Percentiles rank a stretch among this genome's conserved stretches.
Conservation (phyloP, 306 rosid genomes). For the Chamaecrista fasciculata region DNA sequence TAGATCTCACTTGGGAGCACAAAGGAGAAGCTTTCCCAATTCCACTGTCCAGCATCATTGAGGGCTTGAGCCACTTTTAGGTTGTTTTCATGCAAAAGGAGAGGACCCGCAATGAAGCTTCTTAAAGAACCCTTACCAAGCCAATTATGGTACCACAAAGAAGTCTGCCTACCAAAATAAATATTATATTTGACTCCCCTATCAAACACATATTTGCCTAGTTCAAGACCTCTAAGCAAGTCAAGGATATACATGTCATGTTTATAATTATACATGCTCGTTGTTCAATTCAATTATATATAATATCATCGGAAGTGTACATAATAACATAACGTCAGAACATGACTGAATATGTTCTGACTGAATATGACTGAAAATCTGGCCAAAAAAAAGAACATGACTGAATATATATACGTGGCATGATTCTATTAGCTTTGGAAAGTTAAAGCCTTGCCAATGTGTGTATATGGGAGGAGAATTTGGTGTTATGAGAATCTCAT, state of each 20-base stretch:
- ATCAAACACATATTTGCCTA: too few species aligned
- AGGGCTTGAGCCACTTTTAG: too few species aligned
- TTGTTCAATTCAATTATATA: neutral
- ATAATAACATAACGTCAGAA: neutral
- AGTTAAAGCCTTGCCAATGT: neutral
- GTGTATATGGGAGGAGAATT: neutral
- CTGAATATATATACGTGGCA: constrained; percentile 37
- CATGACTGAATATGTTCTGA: constrained; percentile 25
- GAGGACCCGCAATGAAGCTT: too few species aligned
- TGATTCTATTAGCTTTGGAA: constrained; percentile 22
- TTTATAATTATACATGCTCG: neutral
- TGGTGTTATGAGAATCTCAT: constrained; percentile 4
- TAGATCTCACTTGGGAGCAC: too few species aligned
- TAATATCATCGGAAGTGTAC: neutral
- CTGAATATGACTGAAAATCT: constrained; percentile 22
- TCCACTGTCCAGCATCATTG: too few species aligned
- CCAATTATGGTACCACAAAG: too few species aligned
- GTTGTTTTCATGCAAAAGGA: too few species aligned
- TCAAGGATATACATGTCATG: neutral
- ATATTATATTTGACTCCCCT: too few species aligned
- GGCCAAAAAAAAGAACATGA: too few species aligned
- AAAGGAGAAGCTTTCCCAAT: too few species aligned
- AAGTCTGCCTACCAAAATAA: too few species aligned
- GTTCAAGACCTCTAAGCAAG: neutral
- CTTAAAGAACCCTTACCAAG: too few species aligned